Conservation (phyloP, 225 moss, liverwort and hornwort genomes). For the Bryoerythrophyllum caledonicum region DNA sequence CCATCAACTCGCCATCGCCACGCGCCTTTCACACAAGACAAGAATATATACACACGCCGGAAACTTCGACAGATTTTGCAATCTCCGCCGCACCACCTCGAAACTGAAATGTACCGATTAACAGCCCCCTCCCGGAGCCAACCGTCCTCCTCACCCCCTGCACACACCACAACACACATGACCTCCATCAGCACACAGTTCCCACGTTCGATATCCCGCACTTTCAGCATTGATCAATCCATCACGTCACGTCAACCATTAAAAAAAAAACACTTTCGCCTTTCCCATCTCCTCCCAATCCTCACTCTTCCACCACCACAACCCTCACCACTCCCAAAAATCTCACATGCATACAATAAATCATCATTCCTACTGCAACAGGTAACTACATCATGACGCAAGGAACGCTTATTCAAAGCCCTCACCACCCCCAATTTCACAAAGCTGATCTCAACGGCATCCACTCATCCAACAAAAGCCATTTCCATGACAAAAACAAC, state of each 20-base stretch:
- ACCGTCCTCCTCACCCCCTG: conserved; percentile 31
- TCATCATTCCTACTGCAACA: not conserved
- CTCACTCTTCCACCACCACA: not conserved
- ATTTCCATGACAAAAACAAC: too few species aligned
- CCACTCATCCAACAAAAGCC: not conserved
- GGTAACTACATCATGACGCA: not conserved
- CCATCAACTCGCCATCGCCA: conserved; percentile 27
- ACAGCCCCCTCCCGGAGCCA: conserved; percentile 31
- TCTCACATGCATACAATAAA: not conserved
- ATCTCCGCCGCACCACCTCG: conserved; percentile 23
- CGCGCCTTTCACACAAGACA: not conserved
- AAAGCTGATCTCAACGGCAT: not conserved
- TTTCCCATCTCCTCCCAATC: not conserved
- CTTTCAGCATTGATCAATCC: not conserved
- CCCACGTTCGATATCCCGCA: conserved; percentile 1
- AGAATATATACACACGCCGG: not conserved
- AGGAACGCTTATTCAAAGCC: not conserved
- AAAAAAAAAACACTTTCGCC: too few species aligned
- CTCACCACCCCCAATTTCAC: not conserved
- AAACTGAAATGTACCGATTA: not conserved
- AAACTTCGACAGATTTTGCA: conserved; percentile 5
- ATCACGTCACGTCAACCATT: not conserved
- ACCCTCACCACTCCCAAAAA: conserved; percentile 14
- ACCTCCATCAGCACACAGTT: conserved; percentile 8
- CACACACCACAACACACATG: conserved; percentile 19